Evolutionary conservation across 176 grass and related monocot species (phyloP).

Genomic region (Dendrocalamus sinicus): DNA sequence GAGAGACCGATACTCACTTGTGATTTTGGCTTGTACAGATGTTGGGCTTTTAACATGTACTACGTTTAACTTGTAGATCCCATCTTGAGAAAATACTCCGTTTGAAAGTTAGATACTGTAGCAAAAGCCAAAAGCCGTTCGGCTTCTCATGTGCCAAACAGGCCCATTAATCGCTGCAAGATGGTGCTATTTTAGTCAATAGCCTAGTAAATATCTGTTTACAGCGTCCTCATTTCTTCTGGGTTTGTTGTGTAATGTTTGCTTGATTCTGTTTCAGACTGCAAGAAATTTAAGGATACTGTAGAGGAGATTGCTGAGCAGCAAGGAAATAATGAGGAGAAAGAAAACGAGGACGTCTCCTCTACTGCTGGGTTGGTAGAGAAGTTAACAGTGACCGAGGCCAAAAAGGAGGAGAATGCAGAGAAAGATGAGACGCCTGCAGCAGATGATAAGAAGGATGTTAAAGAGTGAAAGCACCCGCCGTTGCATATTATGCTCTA

Average conservation of each 20-base stretch:
- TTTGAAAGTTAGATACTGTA: too few relatives aligned
- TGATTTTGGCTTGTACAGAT: too few relatives aligned
- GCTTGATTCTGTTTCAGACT: slow-evolving; percentile 48
- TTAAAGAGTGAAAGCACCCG: slow-evolving; percentile 38
- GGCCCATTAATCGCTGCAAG: background rate
- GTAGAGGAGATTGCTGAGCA: slow-evolving; percentile 66
- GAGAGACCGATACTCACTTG: too few relatives aligned
- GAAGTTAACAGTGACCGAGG: slow-evolving; percentile 51
- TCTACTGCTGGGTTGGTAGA: slow-evolving; percentile 52
- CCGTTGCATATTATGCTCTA: background rate
- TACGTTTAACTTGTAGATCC: too few relatives aligned
- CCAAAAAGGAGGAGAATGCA: slow-evolving; percentile 29
- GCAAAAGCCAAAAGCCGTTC: too few relatives aligned
- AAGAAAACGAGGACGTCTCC: slow-evolving; percentile 54
- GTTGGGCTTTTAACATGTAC: too few relatives aligned
- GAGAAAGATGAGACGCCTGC: slow-evolving; percentile 42
- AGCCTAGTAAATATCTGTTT: background rate
- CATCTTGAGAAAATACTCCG: too few relatives aligned
- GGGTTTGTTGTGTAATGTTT: background rate
- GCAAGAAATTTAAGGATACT: slow-evolving; percentile 71
- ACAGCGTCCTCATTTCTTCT: slow-evolving; percentile 4
- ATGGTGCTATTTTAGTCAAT: slow-evolving; percentile 1
- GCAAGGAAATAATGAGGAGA: slow-evolving; percentile 37
- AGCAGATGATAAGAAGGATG: slow-evolving; percentile 43
- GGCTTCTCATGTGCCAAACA: too few relatives aligned